phyloP scores from a whole-genome alignment of 192 early-diverging fungal genomes.

The Glomus cerebriforme region DNA sequence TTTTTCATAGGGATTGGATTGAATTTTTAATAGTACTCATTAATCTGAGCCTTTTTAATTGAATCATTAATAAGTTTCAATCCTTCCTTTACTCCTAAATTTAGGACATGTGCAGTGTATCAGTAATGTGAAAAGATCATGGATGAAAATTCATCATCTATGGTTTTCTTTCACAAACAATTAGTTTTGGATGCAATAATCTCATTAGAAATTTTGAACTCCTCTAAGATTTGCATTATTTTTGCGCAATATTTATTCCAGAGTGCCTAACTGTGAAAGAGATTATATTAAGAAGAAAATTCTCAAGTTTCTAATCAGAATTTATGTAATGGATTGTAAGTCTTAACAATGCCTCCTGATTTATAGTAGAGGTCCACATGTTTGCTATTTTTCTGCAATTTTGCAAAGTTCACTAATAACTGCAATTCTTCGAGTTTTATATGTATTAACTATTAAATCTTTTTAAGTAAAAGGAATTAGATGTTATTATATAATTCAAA shows the following conservation, averaged over 20 bases:
- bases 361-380: slow-evolving; percentile 1
- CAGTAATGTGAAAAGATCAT: slow-evolving; percentile 2
- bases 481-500: no score
- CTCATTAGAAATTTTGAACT: not conserved
- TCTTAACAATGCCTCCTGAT: not conserved
- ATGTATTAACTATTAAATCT: not conserved
- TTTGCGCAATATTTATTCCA: not conserved
- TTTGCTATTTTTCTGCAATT: slow-evolving; percentile 6
- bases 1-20: no score
- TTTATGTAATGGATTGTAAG: slow-evolving; percentile 23
- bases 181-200: not conserved
- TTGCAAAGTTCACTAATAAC: not conserved
- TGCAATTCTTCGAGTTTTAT: not conserved
- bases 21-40: not conserved
- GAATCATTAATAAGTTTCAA: not conserved
- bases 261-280: not conserved
- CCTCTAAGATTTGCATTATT: not conserved
- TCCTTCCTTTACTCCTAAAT: not conserved
- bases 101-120: not conserved
- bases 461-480: not conserved
- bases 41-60: not conserved
- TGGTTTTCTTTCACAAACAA: not conserved
- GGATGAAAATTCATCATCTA: not conserved
- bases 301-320: not conserved
- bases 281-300: slow-evolving; percentile 20